Evolutionary conservation across 768 basidiomycete species (phyloP).

Genomic region (Mycena latifolia): DNA sequence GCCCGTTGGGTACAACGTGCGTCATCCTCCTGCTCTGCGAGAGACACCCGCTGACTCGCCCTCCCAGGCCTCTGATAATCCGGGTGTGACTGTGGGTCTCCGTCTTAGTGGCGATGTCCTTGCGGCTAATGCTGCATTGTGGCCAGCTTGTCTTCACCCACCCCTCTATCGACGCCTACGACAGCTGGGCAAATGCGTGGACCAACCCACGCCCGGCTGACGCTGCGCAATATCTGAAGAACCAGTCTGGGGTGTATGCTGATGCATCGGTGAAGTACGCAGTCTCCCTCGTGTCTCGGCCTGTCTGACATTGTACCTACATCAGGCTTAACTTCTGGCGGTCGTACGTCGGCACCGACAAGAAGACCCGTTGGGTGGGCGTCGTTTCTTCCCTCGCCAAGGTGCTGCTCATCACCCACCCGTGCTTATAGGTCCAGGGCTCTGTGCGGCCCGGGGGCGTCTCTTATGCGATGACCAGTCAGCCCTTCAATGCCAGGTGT

Average conservation of each 20-base stretch:
- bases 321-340: slow-evolving; percentile 73
- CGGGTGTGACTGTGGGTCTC: slow-evolving; percentile 69
- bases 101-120: not conserved
- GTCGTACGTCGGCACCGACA: slow-evolving; percentile 59
- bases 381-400: not conserved
- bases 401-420: not conserved
- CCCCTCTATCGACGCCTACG: slow-evolving; percentile 70
- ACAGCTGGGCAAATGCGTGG: slow-evolving; percentile 76
- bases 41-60: slow-evolving; percentile 7
- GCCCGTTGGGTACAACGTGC: slow-evolving; percentile 66
- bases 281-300: too few relatives aligned
- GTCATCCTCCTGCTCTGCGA: slow-evolving; percentile 14
- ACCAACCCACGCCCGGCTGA: slow-evolving; percentile 66
- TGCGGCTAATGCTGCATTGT: slow-evolving; percentile 2
- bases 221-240: slow-evolving; percentile 63
- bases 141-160: slow-evolving; percentile 71
- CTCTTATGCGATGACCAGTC: slow-evolving; percentile 56
- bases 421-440: slow-evolving; percentile 64
- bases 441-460: slow-evolving; percentile 73
- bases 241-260: slow-evolving; percentile 68
- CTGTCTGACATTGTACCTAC: not conserved
- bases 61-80: slow-evolving; percentile 66
- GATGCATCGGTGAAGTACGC: slow-evolving; percentile 65
- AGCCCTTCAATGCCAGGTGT: slow-evolving; percentile 63
- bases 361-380: slow-evolving; percentile 62